A percentile compares a stretch with the other conserved stretches of the same genome.
phyloP scores from a whole-genome alignment of 495 filamentous ascomycete genomes.

The Jackrogersella multiformis region DNA sequence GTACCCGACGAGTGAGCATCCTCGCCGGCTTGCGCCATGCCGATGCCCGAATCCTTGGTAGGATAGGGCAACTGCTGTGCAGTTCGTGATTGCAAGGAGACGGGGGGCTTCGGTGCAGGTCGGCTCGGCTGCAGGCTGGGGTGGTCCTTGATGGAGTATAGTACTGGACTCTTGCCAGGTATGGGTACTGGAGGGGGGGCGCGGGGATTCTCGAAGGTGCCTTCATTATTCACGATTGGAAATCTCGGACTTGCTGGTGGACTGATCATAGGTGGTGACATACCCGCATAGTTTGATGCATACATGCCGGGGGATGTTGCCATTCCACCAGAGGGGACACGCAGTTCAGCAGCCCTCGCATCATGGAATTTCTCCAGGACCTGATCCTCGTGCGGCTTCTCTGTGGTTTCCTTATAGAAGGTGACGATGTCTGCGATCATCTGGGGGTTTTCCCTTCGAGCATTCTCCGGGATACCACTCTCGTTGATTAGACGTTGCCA shows the following conservation, averaged over 20 bases:
- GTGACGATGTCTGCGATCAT: constrained; percentile 93
- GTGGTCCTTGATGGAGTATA: constrained; percentile 57
- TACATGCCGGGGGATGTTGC: constrained; percentile 57
- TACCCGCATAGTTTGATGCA: constrained; percentile 60
- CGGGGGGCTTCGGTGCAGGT: constrained; percentile 73
- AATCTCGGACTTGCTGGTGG: constrained; percentile 92
- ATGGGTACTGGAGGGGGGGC: constrained; percentile 89
- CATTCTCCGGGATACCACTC: constrained; percentile 94
- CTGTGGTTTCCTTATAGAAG: constrained; percentile 94
- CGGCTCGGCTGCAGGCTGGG: constrained; percentile 69
- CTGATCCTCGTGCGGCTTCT: constrained; percentile 80
- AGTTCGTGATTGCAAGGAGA: constrained; percentile 54
- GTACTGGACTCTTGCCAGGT: constrained; percentile 55
- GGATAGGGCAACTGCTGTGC: constrained; percentile 60
- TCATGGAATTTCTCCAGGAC: constrained; percentile 96
- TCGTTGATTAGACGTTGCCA: constrained; percentile 96
- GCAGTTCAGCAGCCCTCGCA: constrained; percentile 69
- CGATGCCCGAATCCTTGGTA: constrained; percentile 63
- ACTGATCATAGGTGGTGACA: constrained; percentile 74
- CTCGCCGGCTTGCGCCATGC: constrained; percentile 62
- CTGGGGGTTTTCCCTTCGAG: constrained; percentile 94
- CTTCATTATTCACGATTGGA: constrained; percentile 82
- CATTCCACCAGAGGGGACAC: constrained; percentile 55
- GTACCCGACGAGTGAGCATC: constrained; percentile 55
- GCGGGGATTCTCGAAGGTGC: constrained; percentile 96